phyloP scores from a whole-genome alignment of 108 stramenopile species.

The Conticribra guillardii region DNA sequence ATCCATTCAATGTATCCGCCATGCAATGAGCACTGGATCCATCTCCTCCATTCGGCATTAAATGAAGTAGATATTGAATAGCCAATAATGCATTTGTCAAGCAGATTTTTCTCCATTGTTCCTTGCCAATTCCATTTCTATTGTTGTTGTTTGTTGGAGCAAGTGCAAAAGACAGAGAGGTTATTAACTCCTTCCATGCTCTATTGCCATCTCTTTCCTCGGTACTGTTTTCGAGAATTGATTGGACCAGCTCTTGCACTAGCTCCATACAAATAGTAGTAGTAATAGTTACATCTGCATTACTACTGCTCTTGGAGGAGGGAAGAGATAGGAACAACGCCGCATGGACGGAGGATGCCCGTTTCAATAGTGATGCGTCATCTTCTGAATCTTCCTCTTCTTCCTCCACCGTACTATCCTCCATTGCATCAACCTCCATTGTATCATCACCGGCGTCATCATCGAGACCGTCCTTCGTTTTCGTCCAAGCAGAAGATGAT shows the following conservation, averaged over 20 bases:
- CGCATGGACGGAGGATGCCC: constrained; percentile 40
- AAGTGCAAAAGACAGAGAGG: constrained; percentile 13
- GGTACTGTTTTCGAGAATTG: background rate
- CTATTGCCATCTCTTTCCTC: background rate
- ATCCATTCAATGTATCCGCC: constrained; percentile 25
- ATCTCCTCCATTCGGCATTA: constrained; percentile 5
- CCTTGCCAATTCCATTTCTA: constrained; percentile 10
- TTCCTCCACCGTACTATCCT: constrained; percentile 3
- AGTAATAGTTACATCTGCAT: background rate
- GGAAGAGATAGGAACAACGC: constrained; percentile 31
- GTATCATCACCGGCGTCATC: too few relatives aligned
- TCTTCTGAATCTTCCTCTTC: constrained; percentile 37
- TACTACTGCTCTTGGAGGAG: too few relatives aligned
- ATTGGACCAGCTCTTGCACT: too few relatives aligned
- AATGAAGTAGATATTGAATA: constrained; percentile 27
- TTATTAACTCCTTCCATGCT: constrained; percentile 7
- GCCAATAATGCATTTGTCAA: constrained; percentile 40
- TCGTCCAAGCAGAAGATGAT: background rate
- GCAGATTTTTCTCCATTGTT: constrained; percentile 24
- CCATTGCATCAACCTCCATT: too few relatives aligned
- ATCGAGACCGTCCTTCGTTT: background rate
- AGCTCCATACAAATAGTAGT: too few relatives aligned
- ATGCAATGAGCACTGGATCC: too few relatives aligned
- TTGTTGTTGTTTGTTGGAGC: constrained; percentile 10
- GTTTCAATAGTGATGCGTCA: constrained; percentile 35